These are phyloP conservation scores for Balamuthia mandrillaris DNA, from an alignment of 208 protist species.

Conservation along the genomic window DNA sequence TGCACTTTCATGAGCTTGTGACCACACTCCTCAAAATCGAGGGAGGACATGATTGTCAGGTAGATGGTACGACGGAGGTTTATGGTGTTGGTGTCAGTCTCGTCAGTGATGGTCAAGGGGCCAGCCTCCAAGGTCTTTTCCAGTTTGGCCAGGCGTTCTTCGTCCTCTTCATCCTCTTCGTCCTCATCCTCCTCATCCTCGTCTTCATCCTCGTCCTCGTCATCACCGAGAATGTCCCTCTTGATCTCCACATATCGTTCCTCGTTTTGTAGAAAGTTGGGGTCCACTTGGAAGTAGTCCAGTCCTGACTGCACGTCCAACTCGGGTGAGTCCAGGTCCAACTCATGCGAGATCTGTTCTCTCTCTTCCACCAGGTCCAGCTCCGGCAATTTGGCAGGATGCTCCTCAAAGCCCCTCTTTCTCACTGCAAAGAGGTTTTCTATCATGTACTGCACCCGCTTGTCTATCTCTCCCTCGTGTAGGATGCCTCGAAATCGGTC, in stretches of 20 bases:
- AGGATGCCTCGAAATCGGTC: slow-evolving; percentile 82
- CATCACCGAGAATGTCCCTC: slow-evolving; percentile 85
- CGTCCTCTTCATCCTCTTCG: slow-evolving; percentile 72
- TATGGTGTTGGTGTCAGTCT: slow-evolving; percentile 83
- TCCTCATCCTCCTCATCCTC: slow-evolving; percentile 53
- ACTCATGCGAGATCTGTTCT: slow-evolving; percentile 91
- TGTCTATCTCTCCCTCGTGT: slow-evolving; percentile 86
- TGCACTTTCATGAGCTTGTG: slow-evolving; percentile 93
- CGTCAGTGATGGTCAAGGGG: slow-evolving; percentile 52
- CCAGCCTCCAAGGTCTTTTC: not conserved
- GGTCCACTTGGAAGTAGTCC: slow-evolving; percentile 89
- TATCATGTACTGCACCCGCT: slow-evolving; percentile 89
- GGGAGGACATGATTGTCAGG: slow-evolving; percentile 93
- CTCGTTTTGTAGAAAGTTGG: slow-evolving; percentile 88
- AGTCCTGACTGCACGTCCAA: slow-evolving; percentile 80
- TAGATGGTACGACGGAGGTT: slow-evolving; percentile 92
- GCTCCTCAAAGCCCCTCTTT: slow-evolving; percentile 76
- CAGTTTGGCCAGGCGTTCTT: slow-evolving; percentile 3
- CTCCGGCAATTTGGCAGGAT: slow-evolving; percentile 66
- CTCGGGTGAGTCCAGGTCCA: slow-evolving; percentile 84
- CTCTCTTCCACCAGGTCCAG: slow-evolving; percentile 88
- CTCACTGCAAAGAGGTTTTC: slow-evolving; percentile 88
- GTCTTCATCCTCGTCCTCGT: slow-evolving; percentile 65
- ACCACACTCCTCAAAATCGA: slow-evolving; percentile 95
- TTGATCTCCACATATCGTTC: slow-evolving; percentile 85